These are phyloP conservation scores for Gentiana straminea DNA, from an alignment of 257 asterid species.

Conservation along the genomic window DNA sequence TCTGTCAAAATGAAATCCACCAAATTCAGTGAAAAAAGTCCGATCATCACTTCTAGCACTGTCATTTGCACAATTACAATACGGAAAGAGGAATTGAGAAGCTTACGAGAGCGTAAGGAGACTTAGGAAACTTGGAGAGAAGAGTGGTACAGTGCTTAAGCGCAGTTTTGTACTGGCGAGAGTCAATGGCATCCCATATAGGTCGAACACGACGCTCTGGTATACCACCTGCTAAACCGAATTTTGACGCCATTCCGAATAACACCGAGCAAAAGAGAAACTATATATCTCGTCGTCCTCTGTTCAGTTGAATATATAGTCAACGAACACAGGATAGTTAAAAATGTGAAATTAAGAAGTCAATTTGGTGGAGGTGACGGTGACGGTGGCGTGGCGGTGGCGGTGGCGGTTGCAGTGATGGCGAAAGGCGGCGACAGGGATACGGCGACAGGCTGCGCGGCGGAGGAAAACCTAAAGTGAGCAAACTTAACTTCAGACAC, in stretches of 20 bases:
- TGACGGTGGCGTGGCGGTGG: neutral
- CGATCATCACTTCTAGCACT: no score
- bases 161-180: constrained; percentile 91
- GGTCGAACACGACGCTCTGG: constrained; percentile 96
- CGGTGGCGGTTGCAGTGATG: neutral
- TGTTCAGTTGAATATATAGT: neutral
- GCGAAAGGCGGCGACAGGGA: neutral
- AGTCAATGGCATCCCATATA: constrained; percentile 89
- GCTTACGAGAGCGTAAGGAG: constrained; percentile 82
- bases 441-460: neutral
- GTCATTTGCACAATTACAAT: no score
- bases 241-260: constrained; percentile 61
- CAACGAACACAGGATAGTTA: neutral
- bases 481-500: no score
- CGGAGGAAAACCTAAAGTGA: constrained; percentile 7
- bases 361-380: neutral
- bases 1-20: no score
- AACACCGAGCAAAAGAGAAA: neutral
- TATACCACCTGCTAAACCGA: constrained; percentile 85
- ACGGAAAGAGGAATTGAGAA: no score
- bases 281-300: neutral
- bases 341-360: neutral
- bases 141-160: constrained; percentile 66
- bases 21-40: no score
- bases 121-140: constrained; percentile 67